Conservation (phyloP, 768 basidiomycete genomes). For the Amylocystis lapponica region DNA sequence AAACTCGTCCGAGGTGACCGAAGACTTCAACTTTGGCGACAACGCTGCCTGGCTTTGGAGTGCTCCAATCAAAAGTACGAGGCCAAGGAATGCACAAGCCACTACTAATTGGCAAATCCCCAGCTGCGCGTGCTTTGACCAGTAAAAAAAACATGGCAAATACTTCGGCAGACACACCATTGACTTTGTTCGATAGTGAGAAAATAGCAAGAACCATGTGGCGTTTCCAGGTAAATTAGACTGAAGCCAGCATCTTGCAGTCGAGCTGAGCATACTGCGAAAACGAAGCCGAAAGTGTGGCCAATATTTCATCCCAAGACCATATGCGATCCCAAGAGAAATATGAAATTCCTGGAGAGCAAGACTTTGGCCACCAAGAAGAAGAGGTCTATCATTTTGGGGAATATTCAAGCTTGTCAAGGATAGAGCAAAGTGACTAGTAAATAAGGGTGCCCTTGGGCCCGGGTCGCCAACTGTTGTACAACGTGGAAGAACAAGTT, state of each 20-base stretch:
- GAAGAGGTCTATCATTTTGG: too few species aligned
- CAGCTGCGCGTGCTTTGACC: background rate
- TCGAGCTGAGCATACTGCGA: background rate
- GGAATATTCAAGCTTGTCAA: too few species aligned
- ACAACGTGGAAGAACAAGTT: too few species aligned
- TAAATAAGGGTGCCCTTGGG: too few species aligned
- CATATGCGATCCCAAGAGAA: too few species aligned
- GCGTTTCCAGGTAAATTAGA: background rate
- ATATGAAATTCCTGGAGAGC: background rate
- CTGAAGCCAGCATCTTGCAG: background rate
- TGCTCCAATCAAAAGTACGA: background rate
- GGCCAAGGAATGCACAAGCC: background rate
- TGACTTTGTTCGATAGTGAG: background rate
- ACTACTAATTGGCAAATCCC: background rate
- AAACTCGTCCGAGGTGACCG: background rate
- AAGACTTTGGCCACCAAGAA: background rate
- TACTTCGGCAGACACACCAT: background rate
- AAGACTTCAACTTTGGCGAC: background rate
- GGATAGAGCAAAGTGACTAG: background rate
- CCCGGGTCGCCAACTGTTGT: too few species aligned
- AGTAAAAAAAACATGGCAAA: background rate
- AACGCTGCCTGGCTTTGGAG: background rate
- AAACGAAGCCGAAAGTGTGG: background rate
- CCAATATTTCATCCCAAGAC: too few species aligned
- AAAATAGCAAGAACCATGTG: background rate